Evolutionary conservation across 805 yeast genomes (phyloP), one percentile per base, ranked within the genome.

Genomic region (Saitoella complicata): DNA sequence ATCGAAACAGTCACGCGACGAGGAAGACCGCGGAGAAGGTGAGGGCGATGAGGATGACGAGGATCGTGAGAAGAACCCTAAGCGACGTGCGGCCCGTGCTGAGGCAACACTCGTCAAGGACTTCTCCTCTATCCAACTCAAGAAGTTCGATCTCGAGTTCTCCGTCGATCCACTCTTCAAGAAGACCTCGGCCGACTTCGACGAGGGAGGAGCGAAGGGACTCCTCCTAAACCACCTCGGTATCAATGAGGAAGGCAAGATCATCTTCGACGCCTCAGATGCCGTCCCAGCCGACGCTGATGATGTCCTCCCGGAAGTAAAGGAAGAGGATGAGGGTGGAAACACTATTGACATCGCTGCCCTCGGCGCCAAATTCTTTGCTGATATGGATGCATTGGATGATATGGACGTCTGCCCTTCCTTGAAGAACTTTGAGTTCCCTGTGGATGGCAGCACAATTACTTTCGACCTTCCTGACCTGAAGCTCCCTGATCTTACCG

Each of bases 261-360:
- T 73, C 32, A 71, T 78, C 6, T 73, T 83, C 40, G 68, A 73
- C 46, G 87, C 84, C 55, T 83, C 84, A n/a, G 50, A 45, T 10
- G 57, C 53, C 30, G 49, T 42, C 5, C 48, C 40, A 31, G 65
- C 64, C 6, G 57, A 61, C 6, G 41, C 53, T 52, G 9, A 62
- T 4, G 32, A 5, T 9, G 36, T 5, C 1, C 7, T 13, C 2
- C 36, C 7, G 11, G 8, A 30, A 11, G 10, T 7, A 10, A 36
- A 39, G 65, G 6, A 65, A 55, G 42, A 63, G 62, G 39, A 50
- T 48, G 46, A 52, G 47, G 46, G 52, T 39, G 39, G 42, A 37
- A 44, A 49, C 4, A 36, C 38, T 5, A 30, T 34, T n/a, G 31
- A 32, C 35, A 31, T 34, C 11, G 35, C 45, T n/a, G 6, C 32